Conservation (phyloP, 257 asterid species). For the Vinca minor region DNA sequence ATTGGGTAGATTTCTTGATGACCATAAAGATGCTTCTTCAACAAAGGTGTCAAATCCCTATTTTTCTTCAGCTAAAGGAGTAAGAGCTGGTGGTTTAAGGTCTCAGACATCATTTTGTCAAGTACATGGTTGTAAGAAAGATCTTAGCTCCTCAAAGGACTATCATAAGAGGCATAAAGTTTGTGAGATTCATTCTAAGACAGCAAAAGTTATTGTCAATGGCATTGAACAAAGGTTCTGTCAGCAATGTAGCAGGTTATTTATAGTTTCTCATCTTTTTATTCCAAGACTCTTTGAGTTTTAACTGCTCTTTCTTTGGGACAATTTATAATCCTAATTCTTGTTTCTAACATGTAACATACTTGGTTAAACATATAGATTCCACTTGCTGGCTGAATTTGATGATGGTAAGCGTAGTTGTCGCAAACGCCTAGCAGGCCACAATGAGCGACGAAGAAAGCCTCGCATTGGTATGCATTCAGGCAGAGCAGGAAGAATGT, state of each 20-base stretch:
- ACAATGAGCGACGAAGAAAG: conserved; percentile 41
- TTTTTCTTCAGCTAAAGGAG: conserved; percentile 25
- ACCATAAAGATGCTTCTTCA: conserved; percentile 19
- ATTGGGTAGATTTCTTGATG: conserved; percentile 33
- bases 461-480: conserved; percentile 23
- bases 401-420: conserved; percentile 50
- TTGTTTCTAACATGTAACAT: not conserved
- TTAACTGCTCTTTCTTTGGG: not conserved
- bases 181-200: conserved; percentile 43
- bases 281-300: not conserved
- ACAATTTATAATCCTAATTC: not conserved
- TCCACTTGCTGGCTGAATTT: conserved; percentile 39
- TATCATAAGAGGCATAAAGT: conserved; percentile 46
- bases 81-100: conserved; percentile 25
- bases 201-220: conserved; percentile 35
- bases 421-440: conserved; percentile 46
- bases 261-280: not conserved
- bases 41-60: not conserved
- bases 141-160: conserved; percentile 35
- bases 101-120: conserved; percentile 32
- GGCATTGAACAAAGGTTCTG: conserved; percentile 45
- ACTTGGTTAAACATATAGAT: conserved; percentile 18
- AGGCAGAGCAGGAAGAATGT: conserved; percentile 17
- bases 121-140: conserved; percentile 38
- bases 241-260: conserved; percentile 49